Base-by-base conservation (phyloP, 176 grass and related monocot species). In the Avena eriantha region DNA sequence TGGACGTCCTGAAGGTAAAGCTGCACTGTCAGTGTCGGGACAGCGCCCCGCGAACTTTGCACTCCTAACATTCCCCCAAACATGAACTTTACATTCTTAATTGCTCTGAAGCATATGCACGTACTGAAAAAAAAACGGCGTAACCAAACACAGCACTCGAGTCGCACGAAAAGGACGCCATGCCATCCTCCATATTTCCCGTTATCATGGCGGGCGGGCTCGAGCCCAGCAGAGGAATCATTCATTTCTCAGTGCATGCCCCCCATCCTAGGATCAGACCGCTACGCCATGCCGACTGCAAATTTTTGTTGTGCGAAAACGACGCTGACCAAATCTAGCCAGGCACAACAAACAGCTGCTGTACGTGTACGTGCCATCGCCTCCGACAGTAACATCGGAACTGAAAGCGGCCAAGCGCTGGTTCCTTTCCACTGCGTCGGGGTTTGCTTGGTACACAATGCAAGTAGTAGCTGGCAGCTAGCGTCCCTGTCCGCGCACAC, bases 311-410 rank as follows among this genome's bases (percentile, higher is more conserved):
- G 17, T 69, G 81, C 61, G 68, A 61, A 11, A 53, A 33, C 73
- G 17, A 11, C 35, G 26, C 19, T 69, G 56, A 76, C 69, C 59
- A 53, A 71, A 91, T 91, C 21, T 4, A 48, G 55, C 53, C 41
- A 21, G 23, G 34, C 81, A 80, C 47, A 68, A 4, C 14, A 46
- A 22, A 18, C 21, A 54, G 78, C 86, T 17, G 75, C 77, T 9
- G 29, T 17, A n/a, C 35, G 57, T 59, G 7, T 6, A 55, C 18
- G 51, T 18, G 54, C 18, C 18, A 8, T 80, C 73, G 18, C 31
- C 85, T 84, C 48, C 3, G 89, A 91, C 51, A 69, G 81, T 18
- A 84, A 84, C 85, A 11, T 68, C 21, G 85, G 84, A 88, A 9
- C 85, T 60, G 83, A 87, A 81, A 77, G 74, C 5, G 24, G 1